Conservation (phyloP, 306 rosid species). For the Pterocarpus santalinus region DNA sequence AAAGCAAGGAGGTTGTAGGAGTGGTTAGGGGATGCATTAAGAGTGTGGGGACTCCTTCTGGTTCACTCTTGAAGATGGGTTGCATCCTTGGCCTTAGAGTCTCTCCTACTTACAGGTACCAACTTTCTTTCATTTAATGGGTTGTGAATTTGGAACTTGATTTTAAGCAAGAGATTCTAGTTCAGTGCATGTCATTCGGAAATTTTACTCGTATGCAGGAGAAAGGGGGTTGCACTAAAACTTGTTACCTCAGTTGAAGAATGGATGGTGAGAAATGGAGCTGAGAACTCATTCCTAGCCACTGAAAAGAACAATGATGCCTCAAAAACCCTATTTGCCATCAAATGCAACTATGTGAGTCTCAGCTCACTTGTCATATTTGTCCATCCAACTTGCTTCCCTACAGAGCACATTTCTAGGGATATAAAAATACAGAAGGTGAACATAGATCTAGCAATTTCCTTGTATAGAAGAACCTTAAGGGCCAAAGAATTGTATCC, state of each 20-base stretch:
- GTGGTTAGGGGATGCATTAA: conserved; percentile 81
- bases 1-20: conserved; percentile 72
- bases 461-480: conserved; percentile 57
- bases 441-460: conserved; percentile 61
- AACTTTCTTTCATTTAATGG: background rate
- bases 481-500: conserved; percentile 65
- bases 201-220: conserved; percentile 38
- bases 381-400: conserved; percentile 55
- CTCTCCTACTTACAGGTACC: conserved; percentile 72
- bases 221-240: conserved; percentile 70
- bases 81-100: conserved; percentile 81
- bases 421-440: conserved; percentile 65
- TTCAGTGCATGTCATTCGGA: background rate
- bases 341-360: conserved; percentile 65
- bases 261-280: conserved; percentile 80
- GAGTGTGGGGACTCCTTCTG: conserved; percentile 60
- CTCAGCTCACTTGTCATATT: conserved; percentile 72
- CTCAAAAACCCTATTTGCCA: conserved; percentile 68
- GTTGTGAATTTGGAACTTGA: background rate
- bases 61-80: conserved; percentile 66
- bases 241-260: conserved; percentile 75
- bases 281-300: conserved; percentile 66
- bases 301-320: conserved; percentile 69
- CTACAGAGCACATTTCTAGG: conserved; percentile 51
- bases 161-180: background rate